Base-by-base conservation (phyloP, 164 flowering plant species). In the Magnolia kwangsiensis region DNA sequence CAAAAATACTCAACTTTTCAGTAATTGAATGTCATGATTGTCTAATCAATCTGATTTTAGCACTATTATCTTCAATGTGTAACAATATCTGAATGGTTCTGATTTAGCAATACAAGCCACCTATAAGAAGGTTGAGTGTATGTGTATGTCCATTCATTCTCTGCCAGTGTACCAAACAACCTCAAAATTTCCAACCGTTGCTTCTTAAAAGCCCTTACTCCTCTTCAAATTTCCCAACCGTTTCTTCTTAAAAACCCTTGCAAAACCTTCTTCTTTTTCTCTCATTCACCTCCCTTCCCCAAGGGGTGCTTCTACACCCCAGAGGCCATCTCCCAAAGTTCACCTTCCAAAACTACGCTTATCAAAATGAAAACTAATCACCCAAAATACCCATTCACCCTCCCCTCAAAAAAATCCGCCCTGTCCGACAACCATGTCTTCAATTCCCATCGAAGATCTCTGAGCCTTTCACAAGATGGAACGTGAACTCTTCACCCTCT, bases 401-500 rank as follows among this genome's bases (percentile, higher is more conserved):
- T 29, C 27, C 37, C 1, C 49, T 27, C 10, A 0, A 1, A 10
- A 16, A 67, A 27, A 23, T 7, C 45, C 31, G 0, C 45, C 31
- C 49, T 2, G 5, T 51, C 16, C 66, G 29, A 4, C 31, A 8
- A 0, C 18, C 50, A 59, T 61, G 66, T n/a, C 49, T n/a, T 27
- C 24, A 13, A 27, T 73, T 8, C 68, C 75, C 51, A 49, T 13
- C 1, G 51, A 45, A 18, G 58, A 18, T 9, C 76, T 74, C 45
- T 10, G 31, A 4, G 19, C 76, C 0, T 74, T 74, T 70, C 69
- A 74, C 69, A 11, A 21, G 2, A 45, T 63, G 61, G 76, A 74
- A 24, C 14, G 61, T 0, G 61, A 45, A 1, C 19, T 74, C 76
- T 65, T 64, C 68, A 11, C 8, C 14, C 76, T 70, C 13, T 27